A percentile compares a stretch with the other conserved stretches of the same genome.
These are phyloP conservation scores for Halteria grandinella DNA, from an alignment of 73 alveolate species.

Conservation along the genomic window DNA sequence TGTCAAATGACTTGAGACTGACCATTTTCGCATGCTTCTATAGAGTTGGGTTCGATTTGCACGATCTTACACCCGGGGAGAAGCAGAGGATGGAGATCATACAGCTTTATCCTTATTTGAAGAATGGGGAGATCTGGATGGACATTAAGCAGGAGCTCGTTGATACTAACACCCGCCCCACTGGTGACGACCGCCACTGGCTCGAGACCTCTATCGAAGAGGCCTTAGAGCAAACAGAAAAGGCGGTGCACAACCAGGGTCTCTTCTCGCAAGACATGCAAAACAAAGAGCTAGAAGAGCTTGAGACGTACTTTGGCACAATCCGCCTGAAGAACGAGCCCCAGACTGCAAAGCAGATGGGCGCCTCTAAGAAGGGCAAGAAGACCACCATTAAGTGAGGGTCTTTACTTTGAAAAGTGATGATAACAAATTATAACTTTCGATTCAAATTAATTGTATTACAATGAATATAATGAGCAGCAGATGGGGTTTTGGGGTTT, in stretches of 20 bases:
- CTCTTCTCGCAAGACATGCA: conserved; percentile 75
- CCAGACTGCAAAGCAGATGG: not conserved
- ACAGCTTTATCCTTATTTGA: conserved; percentile 93
- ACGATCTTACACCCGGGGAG: conserved; percentile 91
- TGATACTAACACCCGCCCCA: conserved; percentile 86
- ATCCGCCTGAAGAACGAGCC: conserved; percentile 53
- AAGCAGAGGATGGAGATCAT: conserved; percentile 94
- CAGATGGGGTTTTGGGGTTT: too few species aligned
- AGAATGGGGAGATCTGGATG: conserved; percentile 96
- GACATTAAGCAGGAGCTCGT: conserved; percentile 93
- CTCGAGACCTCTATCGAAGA: conserved; percentile 93
- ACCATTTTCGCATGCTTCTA: conserved; percentile 89
- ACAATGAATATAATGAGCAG: too few species aligned
- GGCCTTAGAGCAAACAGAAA: conserved; percentile 88
- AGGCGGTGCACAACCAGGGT: conserved; percentile 85
- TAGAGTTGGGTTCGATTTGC: conserved; percentile 93
- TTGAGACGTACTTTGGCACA: conserved; percentile 64
- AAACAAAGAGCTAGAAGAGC: conserved; percentile 77
- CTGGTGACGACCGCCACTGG: conserved; percentile 96
- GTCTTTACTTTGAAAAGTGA: too few species aligned
- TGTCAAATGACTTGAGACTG: conserved; percentile 91
- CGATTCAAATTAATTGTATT: too few species aligned
- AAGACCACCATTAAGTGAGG: too few species aligned
- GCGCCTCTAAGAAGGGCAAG: not conserved
- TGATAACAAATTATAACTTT: too few species aligned